Evolutionary conservation across 2,329 filamentous ascomycete species (phyloP).

Genomic region (Trichoderma afroharzianum): DNA sequence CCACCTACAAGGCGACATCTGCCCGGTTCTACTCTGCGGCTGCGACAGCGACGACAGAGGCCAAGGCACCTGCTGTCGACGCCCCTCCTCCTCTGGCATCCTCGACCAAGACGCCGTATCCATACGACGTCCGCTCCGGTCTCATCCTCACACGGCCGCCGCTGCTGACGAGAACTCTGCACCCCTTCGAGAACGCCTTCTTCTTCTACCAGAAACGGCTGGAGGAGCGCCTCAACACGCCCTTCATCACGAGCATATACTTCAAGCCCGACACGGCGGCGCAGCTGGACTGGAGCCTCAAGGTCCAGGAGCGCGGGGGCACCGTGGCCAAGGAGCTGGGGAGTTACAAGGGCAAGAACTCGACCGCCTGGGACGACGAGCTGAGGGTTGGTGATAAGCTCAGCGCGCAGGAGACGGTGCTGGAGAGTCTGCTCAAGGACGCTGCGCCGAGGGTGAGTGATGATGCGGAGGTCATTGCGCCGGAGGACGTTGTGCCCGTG

Average conservation of each 20-base stretch:
- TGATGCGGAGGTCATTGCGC: conserved; percentile 56
- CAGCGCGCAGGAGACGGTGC: conserved; percentile 59
- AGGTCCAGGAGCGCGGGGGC: conserved; percentile 68
- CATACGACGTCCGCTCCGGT: conserved; percentile 57
- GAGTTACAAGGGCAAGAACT: conserved; percentile 67
- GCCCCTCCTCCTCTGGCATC: conserved; percentile 18
- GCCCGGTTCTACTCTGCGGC: conserved; percentile 37
- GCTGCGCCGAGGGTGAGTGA: conserved; percentile 62
- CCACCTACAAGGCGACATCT: conserved; percentile 27
- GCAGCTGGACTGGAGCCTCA: conserved; percentile 86
- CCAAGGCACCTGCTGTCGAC: conserved; percentile 22
- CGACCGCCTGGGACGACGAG: conserved; percentile 88
- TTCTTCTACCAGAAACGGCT: conserved; percentile 97
- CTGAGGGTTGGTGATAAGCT: conserved; percentile 69
- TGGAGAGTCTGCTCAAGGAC: conserved; percentile 69
- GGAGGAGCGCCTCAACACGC: conserved; percentile 84
- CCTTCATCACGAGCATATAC: conserved; percentile 90
- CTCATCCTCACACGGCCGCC: conserved; percentile 86
- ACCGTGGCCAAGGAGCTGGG: conserved; percentile 82
- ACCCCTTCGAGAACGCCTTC: conserved; percentile 86
- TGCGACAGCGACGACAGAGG: conserved; percentile 22
- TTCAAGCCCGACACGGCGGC: conserved; percentile 85
- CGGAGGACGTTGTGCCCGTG: conserved; percentile 60
- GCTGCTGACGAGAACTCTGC: conserved; percentile 76
- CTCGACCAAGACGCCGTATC: conserved; percentile 21